phyloP scores from a whole-genome alignment of 495 filamentous ascomycete species.

The Talaromyces trachyspermus region DNA sequence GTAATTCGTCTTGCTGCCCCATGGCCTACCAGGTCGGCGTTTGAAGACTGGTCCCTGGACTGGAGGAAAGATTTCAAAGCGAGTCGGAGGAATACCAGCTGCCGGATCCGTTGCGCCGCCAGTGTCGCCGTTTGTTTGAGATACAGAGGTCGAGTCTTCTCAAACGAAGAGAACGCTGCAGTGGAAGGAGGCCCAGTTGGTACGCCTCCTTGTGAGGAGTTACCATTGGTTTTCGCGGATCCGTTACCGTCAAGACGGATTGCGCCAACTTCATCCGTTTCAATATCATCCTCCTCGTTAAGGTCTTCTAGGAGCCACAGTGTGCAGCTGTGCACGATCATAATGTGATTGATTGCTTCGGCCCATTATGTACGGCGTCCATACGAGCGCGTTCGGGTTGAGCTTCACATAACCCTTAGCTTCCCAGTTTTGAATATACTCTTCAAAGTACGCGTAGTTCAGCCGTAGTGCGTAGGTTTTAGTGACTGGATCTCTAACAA shows the following conservation, averaged over 20 bases:
- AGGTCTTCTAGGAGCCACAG: constrained; percentile 69
- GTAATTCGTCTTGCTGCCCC: constrained; percentile 13
- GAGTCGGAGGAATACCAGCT: constrained; percentile 59
- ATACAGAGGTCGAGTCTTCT: not conserved
- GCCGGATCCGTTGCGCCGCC: constrained; percentile 20
- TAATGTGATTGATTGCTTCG: constrained; percentile 75
- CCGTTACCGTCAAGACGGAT: constrained; percentile 19
- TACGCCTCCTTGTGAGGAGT: constrained; percentile 9
- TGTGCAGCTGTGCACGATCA: constrained; percentile 75
- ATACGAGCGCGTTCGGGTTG: constrained; percentile 73
- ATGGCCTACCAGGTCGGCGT: constrained; percentile 43
- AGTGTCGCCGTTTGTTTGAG: constrained; percentile 15
- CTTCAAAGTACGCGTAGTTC: constrained; percentile 70
- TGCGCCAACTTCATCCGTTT: constrained; percentile 17
- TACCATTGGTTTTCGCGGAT: constrained; percentile 20
- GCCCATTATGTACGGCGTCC: constrained; percentile 98
- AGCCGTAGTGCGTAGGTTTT: constrained; percentile 81
- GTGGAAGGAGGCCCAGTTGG: constrained; percentile 36
- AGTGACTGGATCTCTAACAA: constrained; percentile 85
- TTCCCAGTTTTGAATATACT: constrained; percentile 82
- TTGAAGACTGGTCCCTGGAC: constrained; percentile 48
- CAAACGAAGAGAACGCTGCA: constrained; percentile 12
- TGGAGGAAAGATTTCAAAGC: constrained; percentile 82
- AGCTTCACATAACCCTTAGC: constrained; percentile 78
- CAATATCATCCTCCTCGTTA: constrained; percentile 46